Base-by-base conservation (phyloP, 2,329 filamentous ascomycete genomes). In the Fusarium hostae region DNA sequence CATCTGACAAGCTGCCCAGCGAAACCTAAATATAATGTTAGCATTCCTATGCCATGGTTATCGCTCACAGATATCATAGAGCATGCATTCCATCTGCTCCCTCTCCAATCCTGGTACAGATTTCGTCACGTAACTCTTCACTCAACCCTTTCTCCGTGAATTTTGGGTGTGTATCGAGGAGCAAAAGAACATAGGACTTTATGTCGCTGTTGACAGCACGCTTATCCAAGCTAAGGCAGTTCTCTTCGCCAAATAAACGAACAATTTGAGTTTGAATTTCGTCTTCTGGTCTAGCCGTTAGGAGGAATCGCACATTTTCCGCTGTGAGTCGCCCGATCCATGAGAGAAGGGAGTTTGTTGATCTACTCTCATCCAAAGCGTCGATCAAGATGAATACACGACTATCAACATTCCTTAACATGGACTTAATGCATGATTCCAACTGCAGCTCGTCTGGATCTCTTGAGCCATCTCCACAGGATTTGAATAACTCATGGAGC, bases 11-110 rank as follows among this genome's bases (percentile, higher is more conserved):
- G 28, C 45, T 18, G 45, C 45, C 28, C 45, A 48, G 0, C 45
- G 45, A 3, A 48, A 48, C 45, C 45, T 48, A 12, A 39, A 16
- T 6, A 20, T 11, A 20, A 2, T 6, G 9, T 58, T 12, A 58
- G 43, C 4, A 30, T 9, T 6, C 20, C 24, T 8, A 35, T 12
- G n/a, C 40, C 8, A 22, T 9, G 41, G 15, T 15, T 45, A 24
- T 22, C 26, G 32, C 50, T 39, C n/a, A 13, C 3, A 3, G 15
- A 15, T 15, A 15, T 34, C 13, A 13, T 12, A n/a, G n/a, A 55
- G 39, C 77, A 73, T 70, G 79, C 78, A 80, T 80, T 40, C 78
- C 78, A 32, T 77, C 63, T 40, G 78, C 73, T 9, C 74, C 39
- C 34, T 63, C 60, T 16, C 70, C 73, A 28, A 77, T 48, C 28